Base-by-base conservation (phyloP, 352 stramenopile genomes). In the Globisporangium parvum region DNA sequence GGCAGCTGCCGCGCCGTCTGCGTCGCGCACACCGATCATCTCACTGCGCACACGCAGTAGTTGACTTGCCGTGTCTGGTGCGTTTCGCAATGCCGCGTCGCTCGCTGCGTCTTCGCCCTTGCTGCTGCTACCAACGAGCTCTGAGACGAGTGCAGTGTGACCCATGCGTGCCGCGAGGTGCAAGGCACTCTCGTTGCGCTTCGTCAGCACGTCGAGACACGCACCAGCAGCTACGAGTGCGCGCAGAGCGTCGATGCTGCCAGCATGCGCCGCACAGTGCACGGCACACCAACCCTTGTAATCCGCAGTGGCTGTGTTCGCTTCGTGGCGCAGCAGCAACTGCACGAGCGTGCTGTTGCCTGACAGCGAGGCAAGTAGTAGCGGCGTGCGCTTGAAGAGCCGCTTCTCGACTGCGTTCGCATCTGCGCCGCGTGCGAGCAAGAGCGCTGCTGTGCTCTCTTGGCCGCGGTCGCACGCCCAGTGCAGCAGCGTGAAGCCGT, bases 381-480 rank as follows among this genome's bases (percentile, higher is more conserved):
- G 66, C 49, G 81, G 73, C 12, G 66, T 77, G 28, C 81, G 78
- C 47, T 76, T 80, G 60, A 91, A 91, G 48, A 87, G 67, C 3
- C 78, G 77, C 53, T 70, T 71, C 62, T 91, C 81, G 35, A 88
- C 59, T 14, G 57, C 71, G 44, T 88, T 70, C 3, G 67, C 70
- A 49, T 89, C 69, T 5, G 69, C 71, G 9, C 73, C 70, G 40
- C 60, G 21, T 20, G 57, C 58, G 3, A 91, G 54, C 31, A 91
- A 62, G 23, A 76, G 58, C 20, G 50, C 31, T 6, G 62, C 65
- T 6, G 62, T 55, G 2, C 37, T 63, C 1, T 50, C 51, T n/a
- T 88, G 57, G 11, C 71, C 77, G 23, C 75, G 69, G 31, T 91
- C 81, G 28, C 75, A 77, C 11, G 78, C 75, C 81, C 81, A 91